Percentiles rank a stretch among this genome's conserved stretches.
Evolutionary conservation across 2,329 filamentous ascomycete genomes (phyloP).

Genomic region (Pseudovirgaria hyperparasitica): DNA sequence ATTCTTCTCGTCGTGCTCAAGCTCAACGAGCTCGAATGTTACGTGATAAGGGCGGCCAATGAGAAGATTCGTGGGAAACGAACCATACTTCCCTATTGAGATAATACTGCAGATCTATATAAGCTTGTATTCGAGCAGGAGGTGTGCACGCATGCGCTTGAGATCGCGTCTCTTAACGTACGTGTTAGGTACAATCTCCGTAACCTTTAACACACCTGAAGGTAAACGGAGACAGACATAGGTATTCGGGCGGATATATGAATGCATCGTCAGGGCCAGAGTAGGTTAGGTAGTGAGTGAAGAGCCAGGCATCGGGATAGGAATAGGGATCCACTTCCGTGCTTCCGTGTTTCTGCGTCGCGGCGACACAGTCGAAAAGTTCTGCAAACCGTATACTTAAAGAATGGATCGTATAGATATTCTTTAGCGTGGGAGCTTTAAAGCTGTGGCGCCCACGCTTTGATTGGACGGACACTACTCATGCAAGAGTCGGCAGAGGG

Average conservation of each 20-base stretch:
- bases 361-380: too few relatives aligned
- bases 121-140: slow-evolving; percentile 6
- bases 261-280: slow-evolving; percentile 25
- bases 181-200: slow-evolving; percentile 50
- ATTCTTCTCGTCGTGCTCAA: slow-evolving; percentile 43
- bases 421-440: too few relatives aligned
- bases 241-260: slow-evolving; percentile 35
- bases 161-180: slow-evolving; percentile 39
- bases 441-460: too few relatives aligned
- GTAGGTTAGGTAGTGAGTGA: too few relatives aligned
- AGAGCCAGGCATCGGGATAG: too few relatives aligned
- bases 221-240: slow-evolving; percentile 44
- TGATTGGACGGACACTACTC: too few relatives aligned
- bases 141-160: too few relatives aligned
- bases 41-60: slow-evolving; percentile 84
- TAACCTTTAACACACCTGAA: slow-evolving; percentile 44
- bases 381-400: too few relatives aligned
- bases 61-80: slow-evolving; percentile 78
- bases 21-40: slow-evolving; percentile 81
- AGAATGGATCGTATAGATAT: too few relatives aligned
- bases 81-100: slow-evolving; percentile 83
- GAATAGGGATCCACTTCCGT: too few relatives aligned
- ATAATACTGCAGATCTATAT: slow-evolving; percentile 49
- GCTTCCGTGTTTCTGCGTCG: too few relatives aligned
- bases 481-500: too few relatives aligned